Percentiles rank a stretch among this genome's conserved stretches.
Evolutionary conservation across 495 filamentous ascomycete species (phyloP).

Genomic region (Viridothelium virens): DNA sequence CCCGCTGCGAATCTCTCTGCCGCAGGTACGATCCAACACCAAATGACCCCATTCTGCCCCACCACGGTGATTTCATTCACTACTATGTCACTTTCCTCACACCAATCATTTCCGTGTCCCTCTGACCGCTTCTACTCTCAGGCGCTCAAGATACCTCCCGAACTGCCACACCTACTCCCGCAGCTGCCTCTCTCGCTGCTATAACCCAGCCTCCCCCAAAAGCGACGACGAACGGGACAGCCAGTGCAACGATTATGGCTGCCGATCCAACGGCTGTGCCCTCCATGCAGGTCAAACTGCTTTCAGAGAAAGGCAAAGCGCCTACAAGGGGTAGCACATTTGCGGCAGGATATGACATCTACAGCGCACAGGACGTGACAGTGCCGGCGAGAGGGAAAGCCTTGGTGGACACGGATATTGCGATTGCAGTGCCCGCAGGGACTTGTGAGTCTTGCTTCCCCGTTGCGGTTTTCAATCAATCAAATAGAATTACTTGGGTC

Average conservation of each 20-base stretch:
- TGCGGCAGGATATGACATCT: conserved; percentile 90
- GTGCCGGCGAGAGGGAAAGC: conserved; percentile 78
- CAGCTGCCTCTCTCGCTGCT: conserved; percentile 15
- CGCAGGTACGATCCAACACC: conserved; percentile 18
- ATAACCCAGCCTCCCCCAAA: conserved; percentile 29
- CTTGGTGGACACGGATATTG: conserved; percentile 81
- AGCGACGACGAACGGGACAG: conserved; percentile 27
- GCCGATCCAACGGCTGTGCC: conserved; percentile 36
- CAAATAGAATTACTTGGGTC: not conserved
- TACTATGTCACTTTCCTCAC: conserved; percentile 14
- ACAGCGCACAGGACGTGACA: conserved; percentile 60
- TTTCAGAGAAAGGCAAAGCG: conserved; percentile 59
- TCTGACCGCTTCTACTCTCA: conserved; percentile 14
- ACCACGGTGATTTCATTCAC: not conserved
- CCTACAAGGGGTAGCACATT: conserved; percentile 85
- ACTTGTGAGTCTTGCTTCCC: conserved; percentile 56
- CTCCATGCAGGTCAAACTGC: conserved; percentile 75
- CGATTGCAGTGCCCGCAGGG: conserved; percentile 76
- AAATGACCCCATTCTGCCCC: conserved; percentile 13
- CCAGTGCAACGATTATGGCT: conserved; percentile 20
- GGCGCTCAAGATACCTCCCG: conserved; percentile 23
- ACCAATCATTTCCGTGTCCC: too few relatives aligned
- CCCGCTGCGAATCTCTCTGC: conserved; percentile 24
- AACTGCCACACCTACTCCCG: conserved; percentile 20
- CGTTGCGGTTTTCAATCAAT: not conserved